Evolutionary conservation across 2,329 filamentous ascomycete species (phyloP).

Genomic region (Thelonectria blattea): DNA sequence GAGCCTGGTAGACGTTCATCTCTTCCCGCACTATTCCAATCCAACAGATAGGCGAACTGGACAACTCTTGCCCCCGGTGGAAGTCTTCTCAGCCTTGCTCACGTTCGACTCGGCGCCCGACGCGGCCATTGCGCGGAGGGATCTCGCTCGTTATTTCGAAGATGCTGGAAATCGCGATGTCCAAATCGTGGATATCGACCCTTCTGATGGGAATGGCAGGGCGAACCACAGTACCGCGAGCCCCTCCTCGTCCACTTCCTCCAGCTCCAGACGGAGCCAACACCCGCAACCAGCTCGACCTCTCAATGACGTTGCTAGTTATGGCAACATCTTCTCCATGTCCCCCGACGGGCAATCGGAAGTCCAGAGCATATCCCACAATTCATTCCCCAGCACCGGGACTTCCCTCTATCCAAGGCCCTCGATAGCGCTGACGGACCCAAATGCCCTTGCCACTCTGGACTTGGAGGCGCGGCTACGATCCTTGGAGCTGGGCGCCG

Average conservation of each 20-base stretch:
- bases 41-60: no score
- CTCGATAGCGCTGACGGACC: not conserved
- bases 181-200: conserved; percentile 59
- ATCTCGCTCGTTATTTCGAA: conserved; percentile 61
- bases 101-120: conserved; percentile 59
- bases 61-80: no score
- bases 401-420: not conserved
- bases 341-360: not conserved
- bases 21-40: conserved; percentile 34
- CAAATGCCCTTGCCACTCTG: conserved; percentile 63
- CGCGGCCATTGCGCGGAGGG: conserved; percentile 62
- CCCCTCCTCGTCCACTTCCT: conserved; percentile 45
- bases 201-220: no score
- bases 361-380: not conserved
- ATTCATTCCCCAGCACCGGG: not conserved
- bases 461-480: no score
- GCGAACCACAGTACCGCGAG: conserved; percentile 22
- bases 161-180: conserved; percentile 27
- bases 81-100: conserved; percentile 55
- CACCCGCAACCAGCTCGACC: conserved; percentile 63
- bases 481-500: no score
- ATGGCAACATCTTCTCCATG: not conserved
- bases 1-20: conserved; percentile 53
- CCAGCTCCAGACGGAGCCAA: conserved; percentile 54
- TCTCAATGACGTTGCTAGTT: conserved; percentile 57